Evolutionary conservation across 2,329 filamentous ascomycete genomes (phyloP), one percentile per base, ranked within the genome.

Genomic region (Gremmenia infestans): DNA sequence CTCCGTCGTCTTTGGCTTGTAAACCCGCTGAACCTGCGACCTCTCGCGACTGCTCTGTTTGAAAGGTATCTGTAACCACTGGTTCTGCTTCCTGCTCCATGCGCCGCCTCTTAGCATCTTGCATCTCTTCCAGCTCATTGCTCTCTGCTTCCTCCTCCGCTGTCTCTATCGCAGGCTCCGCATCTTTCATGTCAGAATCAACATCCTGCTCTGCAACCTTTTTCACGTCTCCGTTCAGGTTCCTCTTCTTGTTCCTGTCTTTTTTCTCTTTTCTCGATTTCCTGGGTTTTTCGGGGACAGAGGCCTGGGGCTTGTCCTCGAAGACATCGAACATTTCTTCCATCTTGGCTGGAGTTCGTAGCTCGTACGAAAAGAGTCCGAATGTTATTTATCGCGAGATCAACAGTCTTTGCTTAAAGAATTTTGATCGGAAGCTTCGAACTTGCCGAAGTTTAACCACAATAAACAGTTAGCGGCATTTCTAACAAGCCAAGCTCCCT

Each of bases 41-140:
- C 73, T 97, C 90, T 78, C 93, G 82, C 61, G 92, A 95, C 74
- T 96, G 86, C 69, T 94, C 92, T 12, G 94, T 97, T 76, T 97
- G 86, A 72, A 99, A 99, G 12, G 87, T 85, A 75, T 99, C 94
- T 19, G 93, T 91, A 65, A 97, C 82, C 48, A 97, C 86, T 5
- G 93, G 90, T 59, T 83, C 82, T 66, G 87, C 88, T 53, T 79
- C 75, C 60, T 85, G 79, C 64, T 85, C 82, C 68, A 83, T 80
- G 63, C 82, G 79, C 52, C 81, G 78, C 63, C 87, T 83, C 72
- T 90, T 91, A 58, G 70, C 73, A 48, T 83, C 76, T 54, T 79
- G 73, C 4, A 76, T 75, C 45, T 74, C 76, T 42, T 77, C 74
- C 1, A 73, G 72, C 22, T 71, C 66, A 23, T 74, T 71, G 19